These are phyloP conservation scores for Aspergillus panamensis DNA, from an alignment of 495 filamentous ascomycete species.

Conservation along the genomic window DNA sequence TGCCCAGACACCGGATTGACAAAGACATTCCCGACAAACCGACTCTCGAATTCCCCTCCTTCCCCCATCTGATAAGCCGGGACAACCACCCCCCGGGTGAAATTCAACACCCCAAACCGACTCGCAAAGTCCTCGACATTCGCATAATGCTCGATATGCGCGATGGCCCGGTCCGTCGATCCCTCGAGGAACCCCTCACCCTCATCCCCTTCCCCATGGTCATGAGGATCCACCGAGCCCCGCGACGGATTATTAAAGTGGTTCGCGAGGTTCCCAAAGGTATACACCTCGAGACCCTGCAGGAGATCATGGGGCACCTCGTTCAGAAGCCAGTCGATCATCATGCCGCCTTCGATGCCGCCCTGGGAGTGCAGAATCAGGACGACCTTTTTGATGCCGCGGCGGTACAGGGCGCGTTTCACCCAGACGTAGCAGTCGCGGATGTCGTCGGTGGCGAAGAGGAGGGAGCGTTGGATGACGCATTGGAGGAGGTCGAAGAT, in stretches of 20 bases:
- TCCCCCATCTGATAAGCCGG: no score
- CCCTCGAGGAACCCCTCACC: constrained; percentile 12
- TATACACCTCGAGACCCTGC: constrained; percentile 73
- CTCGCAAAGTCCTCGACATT: constrained; percentile 73
- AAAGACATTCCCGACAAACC: constrained; percentile 75
- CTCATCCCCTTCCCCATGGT: constrained; percentile 16
- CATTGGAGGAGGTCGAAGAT: constrained; percentile 76
- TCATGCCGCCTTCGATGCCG: constrained; percentile 70
- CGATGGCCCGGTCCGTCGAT: background rate
- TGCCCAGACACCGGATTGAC: constrained; percentile 62
- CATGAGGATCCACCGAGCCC: constrained; percentile 20
- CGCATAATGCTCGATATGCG: constrained; percentile 79
- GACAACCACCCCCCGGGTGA: no score
- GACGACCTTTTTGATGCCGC: constrained; percentile 63
- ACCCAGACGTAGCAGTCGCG: constrained; percentile 39
- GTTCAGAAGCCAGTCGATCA: constrained; percentile 74
- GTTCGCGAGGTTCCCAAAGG: constrained; percentile 78
- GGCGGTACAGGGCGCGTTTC: constrained; percentile 32
- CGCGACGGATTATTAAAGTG: constrained; percentile 78
- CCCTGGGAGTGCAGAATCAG: constrained; percentile 80
- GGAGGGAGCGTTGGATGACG: constrained; percentile 70
- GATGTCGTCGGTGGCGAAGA: constrained; percentile 65
- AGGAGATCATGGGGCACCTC: constrained; percentile 66
- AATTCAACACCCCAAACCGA: constrained; percentile 69
- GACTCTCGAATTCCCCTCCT: constrained; percentile 27